These are phyloP conservation scores for Pyricularia grisea DNA, from an alignment of 2,329 filamentous ascomycete genomes.

Conservation along the genomic window DNA sequence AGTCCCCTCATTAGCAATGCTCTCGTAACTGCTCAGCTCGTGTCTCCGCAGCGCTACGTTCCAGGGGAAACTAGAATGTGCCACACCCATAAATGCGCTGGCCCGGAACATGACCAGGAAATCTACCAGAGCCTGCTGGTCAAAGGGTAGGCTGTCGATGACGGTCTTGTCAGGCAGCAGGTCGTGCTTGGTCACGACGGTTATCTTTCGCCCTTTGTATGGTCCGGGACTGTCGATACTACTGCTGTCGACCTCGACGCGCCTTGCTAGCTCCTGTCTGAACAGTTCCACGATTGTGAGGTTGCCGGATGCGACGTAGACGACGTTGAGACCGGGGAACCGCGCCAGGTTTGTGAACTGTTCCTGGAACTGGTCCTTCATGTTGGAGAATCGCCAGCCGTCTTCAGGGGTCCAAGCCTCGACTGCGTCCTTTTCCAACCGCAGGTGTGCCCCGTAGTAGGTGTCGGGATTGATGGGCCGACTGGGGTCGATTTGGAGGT, in stretches of 20 bases:
- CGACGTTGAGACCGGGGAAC: constrained; percentile 13
- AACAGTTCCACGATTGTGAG: constrained; percentile 18
- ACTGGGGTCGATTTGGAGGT: constrained; percentile 15
- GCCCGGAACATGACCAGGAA: constrained; percentile 22
- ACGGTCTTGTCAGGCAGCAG: constrained; percentile 13
- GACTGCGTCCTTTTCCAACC: constrained; percentile 21
- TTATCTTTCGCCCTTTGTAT: constrained; percentile 10
- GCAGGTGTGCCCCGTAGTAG: constrained; percentile 21
- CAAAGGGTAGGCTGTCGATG: constrained; percentile 18
- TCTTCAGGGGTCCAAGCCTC: constrained; percentile 19
- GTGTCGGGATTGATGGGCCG: constrained; percentile 14
- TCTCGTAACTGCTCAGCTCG: constrained; percentile 18
- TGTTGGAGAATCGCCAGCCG: constrained; percentile 19
- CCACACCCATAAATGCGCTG: constrained; percentile 23
- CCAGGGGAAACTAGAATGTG: constrained; percentile 23
- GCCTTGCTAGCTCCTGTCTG: constrained; percentile 9
- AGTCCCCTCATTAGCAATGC: constrained; percentile 18
- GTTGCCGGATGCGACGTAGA: constrained; percentile 21
- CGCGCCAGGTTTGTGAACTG: constrained; percentile 16
- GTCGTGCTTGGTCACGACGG: constrained; percentile 22
- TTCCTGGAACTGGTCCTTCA: constrained; percentile 20
- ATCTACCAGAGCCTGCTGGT: constrained; percentile 23
- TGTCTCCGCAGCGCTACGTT: constrained; percentile 21
- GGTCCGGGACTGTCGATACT: neutral
- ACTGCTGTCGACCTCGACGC: neutral